Base-by-base conservation (phyloP, 164 flowering plant genomes). In the Tinospora cordifolia region DNA sequence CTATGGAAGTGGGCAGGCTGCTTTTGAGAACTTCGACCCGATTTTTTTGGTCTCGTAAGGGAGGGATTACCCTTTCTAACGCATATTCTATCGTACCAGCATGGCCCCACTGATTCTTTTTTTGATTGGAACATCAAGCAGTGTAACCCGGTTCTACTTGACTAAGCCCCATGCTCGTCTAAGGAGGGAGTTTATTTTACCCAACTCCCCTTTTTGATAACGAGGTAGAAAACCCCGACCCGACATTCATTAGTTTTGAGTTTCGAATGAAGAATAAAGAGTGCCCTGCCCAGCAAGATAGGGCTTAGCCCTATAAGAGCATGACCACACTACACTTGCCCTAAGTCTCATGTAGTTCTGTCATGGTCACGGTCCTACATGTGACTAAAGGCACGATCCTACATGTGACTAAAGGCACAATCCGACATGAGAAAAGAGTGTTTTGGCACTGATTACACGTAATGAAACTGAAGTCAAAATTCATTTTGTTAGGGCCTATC, bases 111-210 rank as follows among this genome's bases (percentile, higher is more conserved):
- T n/a, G n/a, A n/a, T n/a, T n/a, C n/a, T 36, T 3, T 65, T 65
- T 36, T 65, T 25, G 19, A 65, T 65, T 4, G 51, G 41, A 34
- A 21, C 46, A 65, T 65, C 54, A 66, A 66, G 69, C 30, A 0
- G 54, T 17, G 54, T 54, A 41, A 66, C 34, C 17, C 69, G 40
- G 58, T 66, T 66, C 58, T 66, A 66, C 69, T 66, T 66, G 51
- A 66, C 69, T 66, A 66, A 66, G 69, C 34, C 69, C 58, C 12
- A 7, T 66, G 69, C 69, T 66, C 54, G 6, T 66, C 54, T 54
- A 66, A 66, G 30, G 69, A 24, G 54, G 69, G 27, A 40, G 34
- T 12, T 65, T 4, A 4, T 21, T 57, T 57, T 57, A n/a, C 62
- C 12, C 22, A 57, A 57, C 62, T 57, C 22, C 62, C 12, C 22